Evolutionary conservation across 2,329 filamentous ascomycete genomes (phyloP), one percentile per base, ranked within the genome.

Genomic region (Cladosporium sp.): DNA sequence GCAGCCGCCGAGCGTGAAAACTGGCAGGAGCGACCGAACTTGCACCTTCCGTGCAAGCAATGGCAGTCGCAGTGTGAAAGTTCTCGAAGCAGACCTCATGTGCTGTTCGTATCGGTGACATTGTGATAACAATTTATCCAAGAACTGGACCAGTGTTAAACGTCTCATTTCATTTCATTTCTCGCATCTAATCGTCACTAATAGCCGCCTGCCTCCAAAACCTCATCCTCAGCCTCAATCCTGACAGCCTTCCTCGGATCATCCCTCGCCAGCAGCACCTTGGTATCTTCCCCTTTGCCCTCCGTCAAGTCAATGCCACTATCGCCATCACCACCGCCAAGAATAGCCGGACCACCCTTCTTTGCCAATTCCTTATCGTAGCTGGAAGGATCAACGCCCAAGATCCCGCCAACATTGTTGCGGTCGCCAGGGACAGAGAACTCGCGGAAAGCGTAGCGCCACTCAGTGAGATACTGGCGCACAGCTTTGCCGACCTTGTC

Each of bases 401-500:
- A 75, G 64, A 89, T 88, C 11, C 87, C 87, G 43, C 87, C 87
- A 25, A 88, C 83, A 51, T 95, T 94, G 66, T 93, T 93, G 80
- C 92, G 87, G 78, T 98, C 95, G n/a, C 94, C 94, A 2, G 93
- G 93, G 11, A 97, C 93, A 43, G 91, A 95, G 79, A 99, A 99
- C 79, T 99, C 95, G 63, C 94, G 90, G 79, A 94, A 99, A 0
- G 92, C 91, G 76, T 97, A 99, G 68, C 92, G 88, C 93, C 93
- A 97, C 76, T 98, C 94, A 75, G 94, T 96, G 64, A 99, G 82
- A 80, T 96, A 98, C 70, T 86, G 88, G 63, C 95, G 89, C 68
- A 98, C 89, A 1, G 93, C 93, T 80, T 96, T 97, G 75, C 94
- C 94, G 39, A 99, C 92, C 80, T 99, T 99, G 79, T 99, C 95